Percentiles rank a stretch among this genome's conserved stretches.
phyloP scores from a whole-genome alignment of 768 basidiomycete species.

The Naganishia kalamii region DNA sequence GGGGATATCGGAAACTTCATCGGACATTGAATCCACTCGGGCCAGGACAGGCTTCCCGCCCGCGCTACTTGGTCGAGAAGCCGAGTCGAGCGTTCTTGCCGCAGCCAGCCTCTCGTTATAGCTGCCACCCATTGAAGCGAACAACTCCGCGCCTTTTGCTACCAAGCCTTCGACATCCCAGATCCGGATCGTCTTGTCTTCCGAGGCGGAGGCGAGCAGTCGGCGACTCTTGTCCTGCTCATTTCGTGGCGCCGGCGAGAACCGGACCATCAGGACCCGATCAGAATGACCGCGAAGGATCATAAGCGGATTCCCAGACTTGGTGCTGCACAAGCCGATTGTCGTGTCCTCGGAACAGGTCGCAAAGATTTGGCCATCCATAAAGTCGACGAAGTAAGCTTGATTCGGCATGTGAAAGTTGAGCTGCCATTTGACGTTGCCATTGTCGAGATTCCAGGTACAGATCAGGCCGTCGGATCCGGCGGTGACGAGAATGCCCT shows the following conservation, averaged over 20 bases:
- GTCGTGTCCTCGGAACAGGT: constrained; percentile 41
- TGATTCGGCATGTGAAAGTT: constrained; percentile 28
- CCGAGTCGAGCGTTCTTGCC: neutral
- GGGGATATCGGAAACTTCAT: constrained; percentile 4
- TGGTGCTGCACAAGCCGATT: constrained; percentile 39
- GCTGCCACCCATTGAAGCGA: constrained; percentile 13
- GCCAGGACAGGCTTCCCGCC: neutral
- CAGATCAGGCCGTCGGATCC: constrained; percentile 19
- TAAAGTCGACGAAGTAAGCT: constrained; percentile 45
- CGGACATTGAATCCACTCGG: neutral
- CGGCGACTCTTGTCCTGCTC: constrained; percentile 23
- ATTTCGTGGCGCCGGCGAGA: constrained; percentile 26
- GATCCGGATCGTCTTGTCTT: constrained; percentile 40
- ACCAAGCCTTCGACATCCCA: constrained; percentile 30
- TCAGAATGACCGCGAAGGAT: constrained; percentile 31
- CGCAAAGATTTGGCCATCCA: constrained; percentile 43
- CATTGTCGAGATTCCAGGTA: constrained; percentile 18
- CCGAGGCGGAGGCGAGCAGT: constrained; percentile 37
- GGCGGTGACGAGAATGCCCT: constrained; percentile 13
- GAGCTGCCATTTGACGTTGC: constrained; percentile 16
- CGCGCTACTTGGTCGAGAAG: constrained; percentile 7
- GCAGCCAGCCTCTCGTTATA: constrained; percentile 8
- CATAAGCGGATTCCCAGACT: constrained; percentile 20
- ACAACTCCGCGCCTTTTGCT: constrained; percentile 9
- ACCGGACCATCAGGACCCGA: constrained; percentile 32